Conservation (phyloP, 2,329 filamentous ascomycete species). For the Allantophomopsis cytisporea region DNA sequence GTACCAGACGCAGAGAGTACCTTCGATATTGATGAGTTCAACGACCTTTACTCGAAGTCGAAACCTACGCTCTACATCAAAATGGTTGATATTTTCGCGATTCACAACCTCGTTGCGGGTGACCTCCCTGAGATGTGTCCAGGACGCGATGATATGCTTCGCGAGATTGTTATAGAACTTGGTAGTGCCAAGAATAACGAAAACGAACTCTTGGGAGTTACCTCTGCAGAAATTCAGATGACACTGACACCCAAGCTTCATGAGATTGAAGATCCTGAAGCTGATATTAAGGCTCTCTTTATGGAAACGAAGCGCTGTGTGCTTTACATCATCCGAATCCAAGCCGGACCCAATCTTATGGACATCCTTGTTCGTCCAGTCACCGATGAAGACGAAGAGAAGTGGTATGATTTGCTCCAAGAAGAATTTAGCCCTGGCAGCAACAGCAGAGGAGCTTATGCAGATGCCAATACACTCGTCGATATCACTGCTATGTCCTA, state of each 20-base stretch:
- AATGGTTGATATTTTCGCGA: constrained; percentile 92
- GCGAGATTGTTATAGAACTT: constrained; percentile 84
- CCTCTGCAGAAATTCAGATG: constrained; percentile 73
- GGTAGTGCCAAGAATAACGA: constrained; percentile 96
- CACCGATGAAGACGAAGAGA: constrained; percentile 71
- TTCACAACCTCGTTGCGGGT: constrained; percentile 74
- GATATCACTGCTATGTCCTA: constrained; percentile 87
- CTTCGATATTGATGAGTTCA: constrained; percentile 98
- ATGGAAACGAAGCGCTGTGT: constrained; percentile 98
- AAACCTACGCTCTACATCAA: constrained; percentile 99
- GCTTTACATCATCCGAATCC: constrained; percentile 93
- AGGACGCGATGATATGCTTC: constrained; percentile 71
- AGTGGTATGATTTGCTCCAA: constrained; percentile 68
- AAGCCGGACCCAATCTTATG: constrained; percentile 82
- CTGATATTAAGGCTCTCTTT: constrained; percentile 81
- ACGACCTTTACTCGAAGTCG: constrained; percentile 90
- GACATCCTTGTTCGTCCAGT: constrained; percentile 92
- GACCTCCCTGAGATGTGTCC: constrained; percentile 71
- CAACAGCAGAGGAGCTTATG: constrained; percentile 71
- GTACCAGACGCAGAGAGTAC: constrained; percentile 80
- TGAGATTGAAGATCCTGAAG: constrained; percentile 84
- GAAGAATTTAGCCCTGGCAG: constrained; percentile 66
- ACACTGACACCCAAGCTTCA: constrained; percentile 83
- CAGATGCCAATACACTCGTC: constrained; percentile 68
- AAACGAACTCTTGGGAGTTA: constrained; percentile 77